Percentiles rank a stretch among this genome's conserved stretches.
These are phyloP conservation scores for Capsicum pubescens DNA, from an alignment of 257 asterid genomes.

Conservation along the genomic window DNA sequence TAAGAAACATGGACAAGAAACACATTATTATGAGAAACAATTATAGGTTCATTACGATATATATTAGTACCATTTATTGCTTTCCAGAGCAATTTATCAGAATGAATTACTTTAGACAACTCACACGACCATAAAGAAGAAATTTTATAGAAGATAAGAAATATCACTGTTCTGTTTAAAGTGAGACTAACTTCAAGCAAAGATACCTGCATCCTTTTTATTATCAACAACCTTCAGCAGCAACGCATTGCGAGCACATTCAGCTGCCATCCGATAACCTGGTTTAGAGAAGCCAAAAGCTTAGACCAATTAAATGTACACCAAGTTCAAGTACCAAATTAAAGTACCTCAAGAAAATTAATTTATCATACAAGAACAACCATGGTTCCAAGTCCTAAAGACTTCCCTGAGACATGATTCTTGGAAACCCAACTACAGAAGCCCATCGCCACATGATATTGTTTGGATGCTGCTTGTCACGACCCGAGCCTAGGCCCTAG, in stretches of 20 bases:
- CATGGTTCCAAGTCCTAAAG: not conserved
- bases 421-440: not conserved
- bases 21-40: not conserved
- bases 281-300: not conserved
- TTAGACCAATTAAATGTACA: not conserved
- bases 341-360: not conserved
- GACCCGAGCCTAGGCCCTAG: too few species aligned
- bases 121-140: not conserved
- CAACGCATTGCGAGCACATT: conserved; percentile 80
- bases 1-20: not conserved
- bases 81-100: not conserved
- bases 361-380: too few species aligned
- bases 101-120: not conserved
- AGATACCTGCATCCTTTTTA: conserved; percentile 73
- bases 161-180: not conserved
- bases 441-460: not conserved
- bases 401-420: not conserved
- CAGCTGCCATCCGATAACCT: conserved; percentile 92
- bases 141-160: not conserved
- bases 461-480: too few species aligned
- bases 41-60: not conserved
- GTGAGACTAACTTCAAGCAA: not conserved
- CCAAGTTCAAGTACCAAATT: not conserved
- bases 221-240: conserved; percentile 84
- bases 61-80: not conserved